Evolutionary conservation across 2,329 filamentous ascomycete genomes (phyloP).

Genomic region (Stemphylium vesicarium): DNA sequence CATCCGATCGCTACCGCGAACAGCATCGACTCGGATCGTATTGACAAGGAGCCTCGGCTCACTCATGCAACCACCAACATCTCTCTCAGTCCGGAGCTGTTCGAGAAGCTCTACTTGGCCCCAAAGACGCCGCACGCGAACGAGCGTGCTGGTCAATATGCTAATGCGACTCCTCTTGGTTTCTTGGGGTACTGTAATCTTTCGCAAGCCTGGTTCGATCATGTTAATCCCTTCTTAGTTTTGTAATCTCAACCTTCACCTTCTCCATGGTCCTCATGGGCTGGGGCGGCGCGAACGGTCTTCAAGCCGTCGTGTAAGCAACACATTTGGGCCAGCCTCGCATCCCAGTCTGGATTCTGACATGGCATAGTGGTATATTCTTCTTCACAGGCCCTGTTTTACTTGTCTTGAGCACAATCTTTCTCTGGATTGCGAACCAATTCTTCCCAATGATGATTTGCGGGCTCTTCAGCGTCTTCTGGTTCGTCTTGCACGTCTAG

Average conservation of each 20-base stretch:
- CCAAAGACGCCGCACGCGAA: constrained; percentile 33
- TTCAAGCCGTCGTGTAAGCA: constrained; percentile 44
- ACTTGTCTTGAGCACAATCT: constrained; percentile 56
- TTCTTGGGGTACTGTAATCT: constrained; percentile 32
- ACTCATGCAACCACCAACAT: constrained; percentile 35
- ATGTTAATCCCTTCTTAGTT: constrained; percentile 19
- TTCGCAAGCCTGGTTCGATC: not conserved
- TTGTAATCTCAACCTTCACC: constrained; percentile 51
- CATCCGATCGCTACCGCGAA: not conserved
- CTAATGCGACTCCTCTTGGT: constrained; percentile 37
- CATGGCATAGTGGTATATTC: constrained; percentile 44
- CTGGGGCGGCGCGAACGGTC: constrained; percentile 47
- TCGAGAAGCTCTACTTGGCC: constrained; percentile 38
- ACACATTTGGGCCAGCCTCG: not conserved
- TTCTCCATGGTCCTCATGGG: constrained; percentile 51
- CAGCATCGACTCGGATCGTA: constrained; percentile 21
- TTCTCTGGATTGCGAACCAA: constrained; percentile 56
- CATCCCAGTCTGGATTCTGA: not conserved
- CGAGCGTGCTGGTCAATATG: constrained; percentile 25
- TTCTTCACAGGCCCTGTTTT: constrained; percentile 57
- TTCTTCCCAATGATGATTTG: constrained; percentile 58
- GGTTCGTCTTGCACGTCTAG: constrained; percentile 15
- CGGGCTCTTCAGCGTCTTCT: constrained; percentile 58
- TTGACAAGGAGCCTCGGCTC: constrained; percentile 28
- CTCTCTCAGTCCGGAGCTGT: constrained; percentile 35